Conservation (phyloP, 2,329 filamentous ascomycete species). For the Fusarium siculi region DNA sequence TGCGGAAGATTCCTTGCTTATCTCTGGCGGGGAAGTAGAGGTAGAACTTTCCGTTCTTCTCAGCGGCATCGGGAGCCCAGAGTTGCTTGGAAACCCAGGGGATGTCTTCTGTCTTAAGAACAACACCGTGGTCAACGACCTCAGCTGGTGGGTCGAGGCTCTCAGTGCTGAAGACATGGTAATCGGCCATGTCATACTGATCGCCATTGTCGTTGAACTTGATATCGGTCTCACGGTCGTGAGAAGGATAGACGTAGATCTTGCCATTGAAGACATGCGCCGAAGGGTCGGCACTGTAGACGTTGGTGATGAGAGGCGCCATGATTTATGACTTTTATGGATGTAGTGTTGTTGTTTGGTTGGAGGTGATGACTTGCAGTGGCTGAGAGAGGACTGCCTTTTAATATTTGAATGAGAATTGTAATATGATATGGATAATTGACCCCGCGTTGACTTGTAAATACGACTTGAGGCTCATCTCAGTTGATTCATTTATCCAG, state of each 20-base stretch:
- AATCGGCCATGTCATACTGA: conserved; percentile 87
- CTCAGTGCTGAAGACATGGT: conserved; percentile 76
- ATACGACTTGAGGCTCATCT: conserved; percentile 24
- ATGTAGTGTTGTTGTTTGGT: neutral
- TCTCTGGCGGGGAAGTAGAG: conserved; percentile 82
- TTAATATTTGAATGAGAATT: conserved; percentile 12
- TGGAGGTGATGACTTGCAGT: neutral
- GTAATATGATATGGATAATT: conserved; percentile 12
- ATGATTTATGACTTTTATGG: conserved; percentile 36
- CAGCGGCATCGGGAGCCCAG: conserved; percentile 82
- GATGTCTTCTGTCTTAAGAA: conserved; percentile 71
- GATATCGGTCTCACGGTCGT: conserved; percentile 81
- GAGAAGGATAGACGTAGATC: conserved; percentile 83
- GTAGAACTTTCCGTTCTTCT: conserved; percentile 75
- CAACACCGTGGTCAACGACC: conserved; percentile 79
- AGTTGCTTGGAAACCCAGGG: conserved; percentile 84
- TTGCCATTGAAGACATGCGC: conserved; percentile 82
- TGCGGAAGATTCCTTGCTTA: conserved; percentile 75
- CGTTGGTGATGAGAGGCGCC: conserved; percentile 74
- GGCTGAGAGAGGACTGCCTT: neutral
- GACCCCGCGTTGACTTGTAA: conserved; percentile 32
- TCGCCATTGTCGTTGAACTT: conserved; percentile 85
- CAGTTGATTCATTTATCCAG: conserved; percentile 40
- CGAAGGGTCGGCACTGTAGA: conserved; percentile 84
- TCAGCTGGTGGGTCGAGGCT: conserved; percentile 64